These are phyloP conservation scores for Aspergillus calidoustus DNA, from an alignment of 2,329 filamentous ascomycete genomes.

Conservation along the genomic window DNA sequence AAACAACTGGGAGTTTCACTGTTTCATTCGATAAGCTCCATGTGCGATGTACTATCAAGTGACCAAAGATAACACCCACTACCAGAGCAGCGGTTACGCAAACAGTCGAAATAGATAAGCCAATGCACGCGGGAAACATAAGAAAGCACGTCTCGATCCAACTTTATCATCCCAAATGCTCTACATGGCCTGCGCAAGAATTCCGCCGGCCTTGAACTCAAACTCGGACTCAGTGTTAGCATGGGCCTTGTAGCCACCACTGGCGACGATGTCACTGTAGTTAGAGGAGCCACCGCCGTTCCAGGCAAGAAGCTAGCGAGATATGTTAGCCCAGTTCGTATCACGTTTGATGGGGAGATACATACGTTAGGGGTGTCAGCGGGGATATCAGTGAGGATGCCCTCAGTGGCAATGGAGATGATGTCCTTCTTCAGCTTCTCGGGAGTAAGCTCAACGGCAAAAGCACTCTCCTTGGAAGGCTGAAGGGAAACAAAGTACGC, in stretches of 20 bases:
- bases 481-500: conserved; percentile 98
- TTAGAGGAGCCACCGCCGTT: conserved; percentile 96
- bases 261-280: conserved; percentile 79
- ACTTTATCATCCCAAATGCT: neutral
- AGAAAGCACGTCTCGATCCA: conserved; percentile 1
- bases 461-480: conserved; percentile 86
- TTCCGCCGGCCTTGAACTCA: conserved; percentile 18
- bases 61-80: conserved; percentile 19
- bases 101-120: conserved; percentile 11
- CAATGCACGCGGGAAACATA: conserved; percentile 1
- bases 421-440: conserved; percentile 91
- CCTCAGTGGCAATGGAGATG: conserved; percentile 79
- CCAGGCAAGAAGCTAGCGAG: conserved; percentile 78
- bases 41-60: conserved; percentile 12
- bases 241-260: conserved; percentile 68
- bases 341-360: conserved; percentile 18
- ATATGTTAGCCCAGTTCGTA: conserved; percentile 29
- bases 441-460: conserved; percentile 86
- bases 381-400: conserved; percentile 79
- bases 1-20: neutral
- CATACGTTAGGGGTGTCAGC: conserved; percentile 80
- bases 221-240: neutral
- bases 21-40: conserved; percentile 1
- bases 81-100: conserved; percentile 6
- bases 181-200: conserved; percentile 20